Percentiles rank a stretch among this genome's conserved stretches.
These are phyloP conservation scores for Daldinia sp. DNA, from an alignment of 2,329 filamentous ascomycete species.

Conservation along the genomic window DNA sequence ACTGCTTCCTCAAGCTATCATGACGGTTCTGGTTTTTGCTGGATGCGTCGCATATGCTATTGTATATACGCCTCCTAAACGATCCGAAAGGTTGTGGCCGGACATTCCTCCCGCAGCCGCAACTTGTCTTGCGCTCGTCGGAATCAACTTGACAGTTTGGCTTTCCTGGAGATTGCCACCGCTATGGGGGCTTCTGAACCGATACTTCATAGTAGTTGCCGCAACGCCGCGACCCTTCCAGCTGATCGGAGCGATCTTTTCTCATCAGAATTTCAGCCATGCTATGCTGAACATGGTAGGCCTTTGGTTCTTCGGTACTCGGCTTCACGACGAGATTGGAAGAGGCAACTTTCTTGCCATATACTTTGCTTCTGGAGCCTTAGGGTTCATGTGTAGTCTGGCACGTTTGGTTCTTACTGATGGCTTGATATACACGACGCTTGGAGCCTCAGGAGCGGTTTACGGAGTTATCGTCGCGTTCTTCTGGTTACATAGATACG, in stretches of 20 bases:
- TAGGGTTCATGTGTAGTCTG: slow-evolving; percentile 71
- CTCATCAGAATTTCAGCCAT: slow-evolving; percentile 74
- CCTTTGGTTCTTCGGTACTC: slow-evolving; percentile 74
- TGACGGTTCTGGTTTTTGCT: slow-evolving; percentile 60
- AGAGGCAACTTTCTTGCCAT: slow-evolving; percentile 76
- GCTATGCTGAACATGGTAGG: slow-evolving; percentile 72
- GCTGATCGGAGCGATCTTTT: slow-evolving; percentile 75
- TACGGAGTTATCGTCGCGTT: slow-evolving; percentile 72
- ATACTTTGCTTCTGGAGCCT: slow-evolving; percentile 69
- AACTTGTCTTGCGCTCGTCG: slow-evolving; percentile 72
- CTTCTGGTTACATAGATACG: slow-evolving; percentile 68
- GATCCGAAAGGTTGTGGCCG: slow-evolving; percentile 65
- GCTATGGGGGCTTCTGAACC: slow-evolving; percentile 75
- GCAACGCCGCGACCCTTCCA: slow-evolving; percentile 73
- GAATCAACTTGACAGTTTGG: slow-evolving; percentile 69
- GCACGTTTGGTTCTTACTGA: slow-evolving; percentile 60
- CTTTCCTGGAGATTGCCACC: slow-evolving; percentile 73
- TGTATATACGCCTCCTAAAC: slow-evolving; percentile 65
- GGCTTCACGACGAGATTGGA: slow-evolving; percentile 77
- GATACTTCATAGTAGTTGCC: slow-evolving; percentile 73
- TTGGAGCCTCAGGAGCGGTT: slow-evolving; percentile 76
- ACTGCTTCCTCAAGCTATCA: slow-evolving; percentile 65
- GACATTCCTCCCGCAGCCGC: slow-evolving; percentile 72
- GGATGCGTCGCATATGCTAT: slow-evolving; percentile 59
- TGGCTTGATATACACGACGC: slow-evolving; percentile 62